phyloP scores from a whole-genome alignment of 2,329 filamentous ascomycete genomes.

The Sordariomycetes sp. region DNA sequence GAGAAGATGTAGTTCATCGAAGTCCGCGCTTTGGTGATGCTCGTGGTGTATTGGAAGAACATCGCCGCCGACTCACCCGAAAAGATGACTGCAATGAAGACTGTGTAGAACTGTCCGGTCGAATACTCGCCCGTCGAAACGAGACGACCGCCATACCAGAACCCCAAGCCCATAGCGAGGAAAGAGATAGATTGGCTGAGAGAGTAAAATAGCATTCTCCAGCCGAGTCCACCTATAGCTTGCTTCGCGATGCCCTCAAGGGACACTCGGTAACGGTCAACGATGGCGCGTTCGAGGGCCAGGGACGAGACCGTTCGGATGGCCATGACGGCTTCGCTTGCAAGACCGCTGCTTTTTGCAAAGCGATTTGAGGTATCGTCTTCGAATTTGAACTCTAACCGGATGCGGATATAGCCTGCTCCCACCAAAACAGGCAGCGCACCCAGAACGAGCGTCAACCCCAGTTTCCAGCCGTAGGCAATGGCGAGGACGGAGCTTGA shows the following conservation, averaged over 20 bases:
- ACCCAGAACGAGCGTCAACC: conserved; percentile 34
- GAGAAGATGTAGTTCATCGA: conserved; percentile 40
- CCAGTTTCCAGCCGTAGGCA: conserved; percentile 38
- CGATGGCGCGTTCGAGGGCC: conserved; percentile 32
- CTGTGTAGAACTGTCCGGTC: conserved; percentile 35
- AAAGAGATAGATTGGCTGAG: conserved; percentile 29
- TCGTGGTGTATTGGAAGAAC: conserved; percentile 39
- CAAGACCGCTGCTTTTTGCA: conserved; percentile 35
- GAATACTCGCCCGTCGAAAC: conserved; percentile 36
- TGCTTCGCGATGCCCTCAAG: conserved; percentile 20
- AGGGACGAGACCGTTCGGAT: conserved; percentile 41
- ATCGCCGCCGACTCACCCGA: conserved; percentile 29
- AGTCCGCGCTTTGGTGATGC: conserved; percentile 38
- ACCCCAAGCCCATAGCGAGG: conserved; percentile 27
- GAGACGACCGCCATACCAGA: conserved; percentile 30
- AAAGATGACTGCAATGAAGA: conserved; percentile 41
- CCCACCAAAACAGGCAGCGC: conserved; percentile 33
- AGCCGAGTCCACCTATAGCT: conserved; percentile 19
- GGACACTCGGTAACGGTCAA: conserved; percentile 21
- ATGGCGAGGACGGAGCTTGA: conserved; percentile 35
- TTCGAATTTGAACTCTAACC: conserved; percentile 37
- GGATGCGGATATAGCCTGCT: conserved; percentile 37
- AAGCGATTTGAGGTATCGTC: conserved; percentile 31
- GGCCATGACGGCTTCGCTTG: conserved; percentile 37
- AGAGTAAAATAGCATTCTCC: conserved; percentile 31